Conservation (phyloP, 2,329 filamentous ascomycete species). For the Penicillium sp. region DNA sequence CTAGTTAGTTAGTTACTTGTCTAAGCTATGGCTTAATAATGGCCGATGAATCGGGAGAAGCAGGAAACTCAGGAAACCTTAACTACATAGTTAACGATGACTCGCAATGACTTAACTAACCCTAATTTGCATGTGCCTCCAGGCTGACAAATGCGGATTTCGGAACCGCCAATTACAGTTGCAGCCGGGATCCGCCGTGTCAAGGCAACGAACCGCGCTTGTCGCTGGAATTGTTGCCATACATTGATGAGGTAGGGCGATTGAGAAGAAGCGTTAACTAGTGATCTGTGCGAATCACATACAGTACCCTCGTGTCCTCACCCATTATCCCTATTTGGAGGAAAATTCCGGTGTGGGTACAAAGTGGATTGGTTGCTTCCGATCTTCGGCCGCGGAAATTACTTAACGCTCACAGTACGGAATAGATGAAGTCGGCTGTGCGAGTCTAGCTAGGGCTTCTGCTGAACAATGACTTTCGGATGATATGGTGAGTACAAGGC, state of each 20-base stretch:
- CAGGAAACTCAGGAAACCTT: not conserved
- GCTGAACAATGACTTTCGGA: not conserved
- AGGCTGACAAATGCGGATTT: slow-evolving; percentile 9
- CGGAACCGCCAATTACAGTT: slow-evolving; percentile 4
- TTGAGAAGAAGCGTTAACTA: not conserved
- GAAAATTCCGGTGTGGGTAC: slow-evolving; percentile 1
- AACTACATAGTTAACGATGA: not conserved
- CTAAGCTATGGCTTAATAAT: not conserved
- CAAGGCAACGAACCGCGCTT: slow-evolving; percentile 8
- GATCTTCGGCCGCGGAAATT: slow-evolving; percentile 9
- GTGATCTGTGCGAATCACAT: not conserved
- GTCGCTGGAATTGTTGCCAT: slow-evolving; percentile 8
- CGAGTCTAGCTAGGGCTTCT: not conserved
- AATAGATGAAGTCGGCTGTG: not conserved
- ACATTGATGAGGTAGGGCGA: not conserved
- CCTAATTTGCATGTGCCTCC: not conserved
- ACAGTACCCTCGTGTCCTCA: not conserved
- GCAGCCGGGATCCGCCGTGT: not conserved
- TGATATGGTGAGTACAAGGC: not conserved
- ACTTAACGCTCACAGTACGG: not conserved
- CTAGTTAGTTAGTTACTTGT: too few relatives aligned
- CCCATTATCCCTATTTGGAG: slow-evolving; percentile 3
- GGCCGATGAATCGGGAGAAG: slow-evolving; percentile 5
- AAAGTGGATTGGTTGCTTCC: slow-evolving; percentile 11
- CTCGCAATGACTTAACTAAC: not conserved